phyloP scores from a whole-genome alignment of 2,329 filamentous ascomycete species.

The Diaporthe sp. region DNA sequence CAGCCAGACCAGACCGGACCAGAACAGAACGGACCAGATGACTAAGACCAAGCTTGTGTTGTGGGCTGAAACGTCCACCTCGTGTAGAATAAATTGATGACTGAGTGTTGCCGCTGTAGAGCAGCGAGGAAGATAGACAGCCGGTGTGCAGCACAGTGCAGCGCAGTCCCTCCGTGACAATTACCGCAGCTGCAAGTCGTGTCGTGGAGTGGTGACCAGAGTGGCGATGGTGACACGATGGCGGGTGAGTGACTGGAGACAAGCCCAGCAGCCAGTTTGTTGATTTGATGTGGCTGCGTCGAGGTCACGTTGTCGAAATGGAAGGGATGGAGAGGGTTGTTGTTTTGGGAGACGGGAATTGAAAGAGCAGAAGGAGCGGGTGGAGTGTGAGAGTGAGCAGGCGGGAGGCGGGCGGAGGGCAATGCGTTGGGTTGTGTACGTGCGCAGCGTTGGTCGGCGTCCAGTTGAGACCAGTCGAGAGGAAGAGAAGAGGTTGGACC shows the following conservation, averaged over 20 bases:
- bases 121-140: not conserved
- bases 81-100: conserved; percentile 10
- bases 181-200: not conserved
- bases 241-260: not conserved
- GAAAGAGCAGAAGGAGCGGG: conserved; percentile 3
- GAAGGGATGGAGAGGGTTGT: not conserved
- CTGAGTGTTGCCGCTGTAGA: not conserved
- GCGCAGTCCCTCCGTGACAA: not conserved
- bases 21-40: not conserved
- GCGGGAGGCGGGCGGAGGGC: conserved; percentile 6
- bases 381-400: conserved; percentile 10
- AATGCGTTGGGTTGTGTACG: conserved; percentile 2
- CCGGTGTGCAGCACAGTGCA: conserved; percentile 5
- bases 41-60: conserved; percentile 15
- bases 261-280: not conserved
- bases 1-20: not conserved
- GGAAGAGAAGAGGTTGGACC: conserved; percentile 8
- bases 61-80: conserved; percentile 28
- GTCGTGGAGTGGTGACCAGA: not conserved
- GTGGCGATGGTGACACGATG: not conserved
- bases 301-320: conserved; percentile 16
- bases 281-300: conserved; percentile 6
- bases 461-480: conserved; percentile 12
- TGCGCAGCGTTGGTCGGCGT: conserved; percentile 26
- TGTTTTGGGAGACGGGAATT: conserved; percentile 15